Evolutionary conservation across 768 basidiomycete genomes (phyloP), one percentile per base, ranked within the genome.

Genomic region (Vararia minispora): DNA sequence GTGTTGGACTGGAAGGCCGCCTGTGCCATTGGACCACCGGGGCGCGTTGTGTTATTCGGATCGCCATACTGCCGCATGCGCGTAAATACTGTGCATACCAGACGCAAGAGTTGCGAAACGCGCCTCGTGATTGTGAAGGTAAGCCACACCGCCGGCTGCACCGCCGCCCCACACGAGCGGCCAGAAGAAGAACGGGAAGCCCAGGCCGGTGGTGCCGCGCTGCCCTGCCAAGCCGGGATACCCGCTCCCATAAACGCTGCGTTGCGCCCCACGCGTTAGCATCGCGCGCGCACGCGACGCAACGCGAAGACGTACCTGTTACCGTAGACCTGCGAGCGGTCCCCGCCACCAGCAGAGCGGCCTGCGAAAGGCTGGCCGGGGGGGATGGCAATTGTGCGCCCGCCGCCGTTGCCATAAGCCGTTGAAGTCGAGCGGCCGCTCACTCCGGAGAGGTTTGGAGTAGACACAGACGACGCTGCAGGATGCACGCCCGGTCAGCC

Each of bases 1-100:
- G 39, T 48, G 18, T 41, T 50, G n/a, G 60, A 57, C 4, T 45
- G 39, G 46, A 62, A 57, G 3, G 48, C 37, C 2, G 55, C 51
- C 18, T 49, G 41, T 17, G 44, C 42, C 42, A 58, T 42, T 0
- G 54, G 49, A 5, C 63, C 61, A 2, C 61, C 63, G 0, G 63
- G 61, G 6, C 63, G 54, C 14, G 52, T 54, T 9, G 55, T 49
- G 39, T 63, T 63, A 28, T 52, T 48, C 3, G 55, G 51, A 5
- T 48, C 46, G 17, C 61, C 62, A 30, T 63, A 63, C 61, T 64
- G 43, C n/a, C 2, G 8, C n/a, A 18, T 18, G 13, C 17, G 16
- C 2, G 25, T 4, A 29, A 24, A 12, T 14, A 11, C 20, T 12
- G 28, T 33, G 16, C n/a, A 21, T 14, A 7, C 23, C 11, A 5